phyloP scores from a whole-genome alignment of 192 early-diverging fungal species.

The Geranomyces variabilis region DNA sequence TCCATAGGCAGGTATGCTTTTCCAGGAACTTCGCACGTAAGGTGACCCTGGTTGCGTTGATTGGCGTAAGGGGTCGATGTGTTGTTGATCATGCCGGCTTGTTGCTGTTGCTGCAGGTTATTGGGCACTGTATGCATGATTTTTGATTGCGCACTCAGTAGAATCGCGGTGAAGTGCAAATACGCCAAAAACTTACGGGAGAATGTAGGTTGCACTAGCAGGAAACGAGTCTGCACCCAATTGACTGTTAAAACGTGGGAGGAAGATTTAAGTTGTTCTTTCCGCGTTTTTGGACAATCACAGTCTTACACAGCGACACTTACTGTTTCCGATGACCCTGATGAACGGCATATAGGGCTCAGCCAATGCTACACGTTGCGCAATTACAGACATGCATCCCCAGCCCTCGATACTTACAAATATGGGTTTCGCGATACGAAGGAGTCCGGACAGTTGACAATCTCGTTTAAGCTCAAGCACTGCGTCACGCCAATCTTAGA shows the following conservation, averaged over 20 bases:
- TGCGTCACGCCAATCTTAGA: constrained; percentile 35
- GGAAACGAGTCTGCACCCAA: constrained; percentile 37
- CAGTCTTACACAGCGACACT: not conserved
- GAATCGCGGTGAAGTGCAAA: not conserved
- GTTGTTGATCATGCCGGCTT: not conserved
- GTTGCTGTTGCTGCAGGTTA: not conserved
- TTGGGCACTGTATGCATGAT: not conserved
- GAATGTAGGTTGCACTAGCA: constrained; percentile 18
- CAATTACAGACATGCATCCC: too few relatives aligned
- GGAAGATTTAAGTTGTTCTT: too few relatives aligned
- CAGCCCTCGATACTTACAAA: constrained; percentile 23
- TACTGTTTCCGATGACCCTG: not conserved
- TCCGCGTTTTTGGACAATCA: not conserved
- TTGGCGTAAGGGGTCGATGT: not conserved
- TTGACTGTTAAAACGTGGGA: not conserved
- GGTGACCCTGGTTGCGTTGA: too few relatives aligned
- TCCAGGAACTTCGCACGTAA: not conserved
- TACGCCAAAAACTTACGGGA: not conserved
- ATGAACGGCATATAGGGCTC: not conserved
- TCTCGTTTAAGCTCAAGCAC: constrained; percentile 51
- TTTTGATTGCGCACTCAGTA: too few relatives aligned
- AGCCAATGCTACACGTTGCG: too few relatives aligned
- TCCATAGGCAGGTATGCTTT: constrained; percentile 19
- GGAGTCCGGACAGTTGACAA: constrained; percentile 44
- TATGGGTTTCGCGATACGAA: constrained; percentile 46